Conservation (phyloP, 805 yeast genomes). For the Candida ulmi region DNA sequence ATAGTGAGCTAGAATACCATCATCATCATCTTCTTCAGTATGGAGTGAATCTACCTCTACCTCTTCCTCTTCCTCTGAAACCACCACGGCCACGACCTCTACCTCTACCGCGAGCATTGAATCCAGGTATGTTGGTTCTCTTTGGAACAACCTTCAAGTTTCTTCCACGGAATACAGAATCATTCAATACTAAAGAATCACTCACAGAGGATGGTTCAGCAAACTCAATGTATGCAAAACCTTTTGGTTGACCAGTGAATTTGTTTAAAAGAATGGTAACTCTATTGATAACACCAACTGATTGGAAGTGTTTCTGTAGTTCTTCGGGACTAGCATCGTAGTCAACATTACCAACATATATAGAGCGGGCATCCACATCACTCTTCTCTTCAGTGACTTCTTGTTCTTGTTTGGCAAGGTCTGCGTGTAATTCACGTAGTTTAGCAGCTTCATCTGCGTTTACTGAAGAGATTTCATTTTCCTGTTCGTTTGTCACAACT, state of each 20-base stretch:
- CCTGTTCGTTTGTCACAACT: neutral
- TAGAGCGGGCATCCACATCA: conserved; percentile 70
- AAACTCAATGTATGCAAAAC: conserved; percentile 83
- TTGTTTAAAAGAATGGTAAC: conserved; percentile 74
- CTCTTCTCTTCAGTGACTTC: conserved; percentile 42
- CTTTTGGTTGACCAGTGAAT: conserved; percentile 76
- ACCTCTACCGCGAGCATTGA: conserved; percentile 40
- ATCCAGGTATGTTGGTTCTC: conserved; percentile 78
- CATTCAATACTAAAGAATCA: conserved; percentile 62
- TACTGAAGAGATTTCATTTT: neutral
- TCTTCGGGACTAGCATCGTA: conserved; percentile 76
- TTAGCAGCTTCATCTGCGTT: conserved; percentile 53
- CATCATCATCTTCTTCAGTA: conserved; percentile 24
- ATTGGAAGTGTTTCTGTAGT: conserved; percentile 64
- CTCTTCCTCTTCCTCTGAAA: conserved; percentile 28
- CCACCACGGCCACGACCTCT: conserved; percentile 46
- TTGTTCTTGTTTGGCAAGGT: conserved; percentile 36
- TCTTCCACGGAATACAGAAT: conserved; percentile 61
- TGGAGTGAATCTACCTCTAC: conserved; percentile 40
- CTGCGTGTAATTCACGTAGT: conserved; percentile 53
- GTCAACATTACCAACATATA: conserved; percentile 84
- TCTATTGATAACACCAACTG: conserved; percentile 69
- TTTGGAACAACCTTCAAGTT: conserved; percentile 69
- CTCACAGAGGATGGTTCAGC: conserved; percentile 59
- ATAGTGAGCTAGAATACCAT: neutral